Conservation (phyloP, 2,329 filamentous ascomycete species). For the Triangularia setosa region DNA sequence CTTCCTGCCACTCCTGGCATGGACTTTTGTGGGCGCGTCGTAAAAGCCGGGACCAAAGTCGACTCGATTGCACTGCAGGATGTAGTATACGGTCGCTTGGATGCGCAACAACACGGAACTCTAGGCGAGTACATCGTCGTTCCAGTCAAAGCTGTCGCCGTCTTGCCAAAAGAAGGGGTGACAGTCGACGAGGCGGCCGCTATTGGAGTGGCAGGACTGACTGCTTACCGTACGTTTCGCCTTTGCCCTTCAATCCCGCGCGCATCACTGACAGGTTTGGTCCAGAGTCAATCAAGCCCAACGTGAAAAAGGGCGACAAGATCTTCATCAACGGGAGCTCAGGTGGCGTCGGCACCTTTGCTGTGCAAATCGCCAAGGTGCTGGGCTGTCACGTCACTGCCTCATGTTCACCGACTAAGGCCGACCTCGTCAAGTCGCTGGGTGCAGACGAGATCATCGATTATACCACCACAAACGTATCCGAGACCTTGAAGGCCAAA, state of each 20-base stretch:
- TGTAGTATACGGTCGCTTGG: conserved; percentile 42
- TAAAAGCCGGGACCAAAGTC: conserved; percentile 32
- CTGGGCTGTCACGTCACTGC: conserved; percentile 56
- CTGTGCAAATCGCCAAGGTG: conserved; percentile 60
- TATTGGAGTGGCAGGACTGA: conserved; percentile 43
- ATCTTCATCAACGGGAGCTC: conserved; percentile 64
- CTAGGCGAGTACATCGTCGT: conserved; percentile 36
- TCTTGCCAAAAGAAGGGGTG: conserved; percentile 40
- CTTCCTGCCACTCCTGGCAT: conserved; percentile 46
- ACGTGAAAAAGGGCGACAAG: conserved; percentile 46
- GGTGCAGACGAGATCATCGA: conserved; percentile 63
- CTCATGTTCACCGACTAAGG: conserved; percentile 56
- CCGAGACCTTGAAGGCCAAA: conserved; percentile 41
- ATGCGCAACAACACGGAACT: conserved; percentile 32
- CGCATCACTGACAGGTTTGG: neutral
- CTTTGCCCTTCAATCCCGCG: neutral
- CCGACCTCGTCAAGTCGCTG: conserved; percentile 51
- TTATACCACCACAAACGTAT: conserved; percentile 49
- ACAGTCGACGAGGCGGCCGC: conserved; percentile 38
- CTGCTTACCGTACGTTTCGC: conserved; percentile 37
- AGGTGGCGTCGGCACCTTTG: conserved; percentile 57
- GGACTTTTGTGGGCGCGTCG: conserved; percentile 46
- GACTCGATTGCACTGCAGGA: conserved; percentile 36
- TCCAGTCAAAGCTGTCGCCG: conserved; percentile 30
- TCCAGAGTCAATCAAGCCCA: conserved; percentile 40